Evolutionary conservation across 116 monocot genomes (phyloP), one percentile per base, ranked within the genome.

Genomic region (Phalaenopsis hybrid): DNA sequence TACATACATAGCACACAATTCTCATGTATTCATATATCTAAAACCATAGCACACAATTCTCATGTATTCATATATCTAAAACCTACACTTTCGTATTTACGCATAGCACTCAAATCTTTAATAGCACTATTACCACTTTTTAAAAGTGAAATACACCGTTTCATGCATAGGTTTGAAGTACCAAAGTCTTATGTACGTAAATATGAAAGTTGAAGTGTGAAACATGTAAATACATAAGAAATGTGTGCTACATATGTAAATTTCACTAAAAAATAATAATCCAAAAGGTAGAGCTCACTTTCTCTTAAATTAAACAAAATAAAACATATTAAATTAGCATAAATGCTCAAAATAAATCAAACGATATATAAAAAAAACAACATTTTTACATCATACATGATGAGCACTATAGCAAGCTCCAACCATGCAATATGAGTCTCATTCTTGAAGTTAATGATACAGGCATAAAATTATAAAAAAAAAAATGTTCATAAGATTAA

Each of bases 11-110:
- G 28, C 28, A 28, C 28, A 28, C 28, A 28, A 28, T 28, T 28
- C 28, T 28, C 28, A 28, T 28, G 28, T 91, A 88, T 94, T 93
- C 93, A 98, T 8, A 98, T n/a, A n/a, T n/a, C n/a, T n/a, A n/a
- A n/a, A n/a, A n/a, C n/a, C n/a, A n/a, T n/a, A n/a, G n/a, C n/a
- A n/a, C n/a, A n/a, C n/a, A n/a, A n/a, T n/a, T n/a, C n/a, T n/a
- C n/a, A n/a, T n/a, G n/a, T 28, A 28, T 28, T 28, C 28, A 28
- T 28, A 28, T 28, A 28, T 28, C 28, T 28, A 28, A 28, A 28
- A 28, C 28, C 28, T 28, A 28, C 0, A 28, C 28, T 28, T 28
- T 28, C 0, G 28, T 28, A 28, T 28, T 28, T 28, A 28, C 28
- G 28, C 28, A 28, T 28, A 28, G 28, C 28, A 28, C 28, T 28